Base-by-base conservation (phyloP, 164 flowering plant species). In the Buxus sempervirens region DNA sequence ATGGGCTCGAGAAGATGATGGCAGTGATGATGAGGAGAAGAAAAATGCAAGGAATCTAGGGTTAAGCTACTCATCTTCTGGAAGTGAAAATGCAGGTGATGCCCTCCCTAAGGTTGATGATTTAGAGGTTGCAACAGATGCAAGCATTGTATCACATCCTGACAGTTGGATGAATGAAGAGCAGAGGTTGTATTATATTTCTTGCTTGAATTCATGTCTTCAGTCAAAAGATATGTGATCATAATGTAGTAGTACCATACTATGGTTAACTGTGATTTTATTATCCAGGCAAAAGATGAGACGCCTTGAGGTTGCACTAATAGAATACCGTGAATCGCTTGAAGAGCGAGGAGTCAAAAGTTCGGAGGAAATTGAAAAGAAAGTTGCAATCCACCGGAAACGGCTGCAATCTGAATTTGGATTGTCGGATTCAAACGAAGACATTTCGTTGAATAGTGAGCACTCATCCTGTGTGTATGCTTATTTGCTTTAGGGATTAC, bases 1-100 rank as follows among this genome's bases (percentile, higher is more conserved):
- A 72, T 96, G 99, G 99, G 97, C 99, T 32, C 68, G 88, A 55
- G 98, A 96, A 75, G 98, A 93, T 68, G 89, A 87, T 76, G 95
- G 82, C 22, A 88, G 90, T 78, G 99, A 88, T 74, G 95, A 85
- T 76, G 98, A 88, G 56, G 84, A 86, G 60, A 86, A 83, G 66
- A 80, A 75, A 75, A 80, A 75, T 75, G 67, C 73, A 32, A 78
- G 67, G 63, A 88, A 80, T 62, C 80, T 95, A 54, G 97, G 91
- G 42, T 83, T 92, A 64, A 79, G 90, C 72, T 95, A 92, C 71
- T 96, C 97, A 57, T 94, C 99, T 73, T 95, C 99, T 75, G 99
- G 93, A 60, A 93, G 97, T 80, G 99, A 96, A 65, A 86, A 85
- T 83, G 87, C 79, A 48, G 88, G 79, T 38, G 90, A 84, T 78